phyloP scores from a whole-genome alignment of 495 filamentous ascomycete genomes.

The Jackrogersella multiformis region DNA sequence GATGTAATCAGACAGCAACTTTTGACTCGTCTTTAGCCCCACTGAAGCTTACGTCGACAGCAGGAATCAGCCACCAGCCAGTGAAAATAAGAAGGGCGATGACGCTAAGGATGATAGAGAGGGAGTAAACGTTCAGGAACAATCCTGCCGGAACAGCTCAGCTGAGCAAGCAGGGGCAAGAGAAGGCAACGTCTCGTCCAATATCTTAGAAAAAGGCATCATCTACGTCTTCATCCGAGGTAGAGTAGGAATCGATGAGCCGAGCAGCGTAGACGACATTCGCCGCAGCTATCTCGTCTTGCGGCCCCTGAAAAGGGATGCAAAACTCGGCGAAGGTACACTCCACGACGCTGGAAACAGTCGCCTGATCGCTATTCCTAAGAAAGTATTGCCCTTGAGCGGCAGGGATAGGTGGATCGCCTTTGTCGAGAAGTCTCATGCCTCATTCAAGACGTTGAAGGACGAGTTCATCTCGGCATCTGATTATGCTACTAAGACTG shows the following conservation, averaged over 20 bases:
- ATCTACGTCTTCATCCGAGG: constrained; percentile 94
- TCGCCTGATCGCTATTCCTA: constrained; percentile 81
- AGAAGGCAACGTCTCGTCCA: constrained; percentile 69
- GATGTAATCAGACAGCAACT: background rate
- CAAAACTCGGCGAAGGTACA: constrained; percentile 69
- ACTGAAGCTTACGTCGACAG: constrained; percentile 40
- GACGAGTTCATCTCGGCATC: constrained; percentile 72
- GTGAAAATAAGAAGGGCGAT: constrained; percentile 4
- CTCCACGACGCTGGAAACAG: constrained; percentile 72
- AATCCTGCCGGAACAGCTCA: constrained; percentile 22
- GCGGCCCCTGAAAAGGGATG: constrained; percentile 75
- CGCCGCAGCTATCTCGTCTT: constrained; percentile 85
- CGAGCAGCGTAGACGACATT: constrained; percentile 74
- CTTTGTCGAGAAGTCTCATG: constrained; percentile 82
- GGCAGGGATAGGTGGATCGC: constrained; percentile 78
- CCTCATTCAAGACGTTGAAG: constrained; percentile 74
- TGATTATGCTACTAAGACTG: constrained; percentile 82
- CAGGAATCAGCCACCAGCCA: constrained; percentile 8
- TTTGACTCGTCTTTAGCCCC: constrained; percentile 30
- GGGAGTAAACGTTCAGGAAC: background rate
- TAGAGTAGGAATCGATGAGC: constrained; percentile 76
- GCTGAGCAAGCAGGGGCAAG: constrained; percentile 52
- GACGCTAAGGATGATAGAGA: background rate
- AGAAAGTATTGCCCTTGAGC: constrained; percentile 83
- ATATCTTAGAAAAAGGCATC: constrained; percentile 87